phyloP scores from a whole-genome alignment of 306 rosid species.

The Quercus variabilis region DNA sequence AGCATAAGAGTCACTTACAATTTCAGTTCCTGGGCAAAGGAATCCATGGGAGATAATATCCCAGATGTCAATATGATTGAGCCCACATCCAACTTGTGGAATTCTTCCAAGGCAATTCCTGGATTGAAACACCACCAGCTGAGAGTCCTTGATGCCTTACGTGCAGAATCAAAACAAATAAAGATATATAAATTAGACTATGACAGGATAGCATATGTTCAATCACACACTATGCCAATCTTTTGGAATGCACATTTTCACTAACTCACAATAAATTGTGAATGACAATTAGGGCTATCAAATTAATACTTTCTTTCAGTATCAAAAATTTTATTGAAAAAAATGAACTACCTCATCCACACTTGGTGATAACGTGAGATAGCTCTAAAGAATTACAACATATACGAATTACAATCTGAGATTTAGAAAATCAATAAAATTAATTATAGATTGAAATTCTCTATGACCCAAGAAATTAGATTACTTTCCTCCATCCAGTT shows the following conservation, averaged over 20 bases:
- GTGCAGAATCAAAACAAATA: conserved; percentile 40
- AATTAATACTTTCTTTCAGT: background rate
- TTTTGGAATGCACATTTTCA: background rate
- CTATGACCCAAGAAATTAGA: too few species aligned
- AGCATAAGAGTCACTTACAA: conserved; percentile 44
- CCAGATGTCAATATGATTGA: conserved; percentile 95
- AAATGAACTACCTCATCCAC: too few species aligned
- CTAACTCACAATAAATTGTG: background rate
- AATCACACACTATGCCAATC: conserved; percentile 6
- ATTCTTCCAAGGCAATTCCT: conserved; percentile 89
- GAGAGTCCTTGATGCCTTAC: conserved; percentile 76
- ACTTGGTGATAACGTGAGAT: too few species aligned
- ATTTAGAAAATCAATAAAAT: too few species aligned
- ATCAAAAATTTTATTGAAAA: too few species aligned
- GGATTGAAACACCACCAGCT: conserved; percentile 99
- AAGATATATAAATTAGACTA: conserved; percentile 14
- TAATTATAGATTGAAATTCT: too few species aligned
- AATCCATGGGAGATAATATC: conserved; percentile 87
- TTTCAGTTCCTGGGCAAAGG: conserved; percentile 86
- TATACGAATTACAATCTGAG: too few species aligned
- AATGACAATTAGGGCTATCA: background rate
- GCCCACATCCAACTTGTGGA: conserved; percentile 59
- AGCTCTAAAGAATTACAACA: too few species aligned
- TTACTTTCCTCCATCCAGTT: too few species aligned
- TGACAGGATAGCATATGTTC: conserved; percentile 17